phyloP scores from a whole-genome alignment of 768 basidiomycete genomes.

The Leccinum ochraceum region DNA sequence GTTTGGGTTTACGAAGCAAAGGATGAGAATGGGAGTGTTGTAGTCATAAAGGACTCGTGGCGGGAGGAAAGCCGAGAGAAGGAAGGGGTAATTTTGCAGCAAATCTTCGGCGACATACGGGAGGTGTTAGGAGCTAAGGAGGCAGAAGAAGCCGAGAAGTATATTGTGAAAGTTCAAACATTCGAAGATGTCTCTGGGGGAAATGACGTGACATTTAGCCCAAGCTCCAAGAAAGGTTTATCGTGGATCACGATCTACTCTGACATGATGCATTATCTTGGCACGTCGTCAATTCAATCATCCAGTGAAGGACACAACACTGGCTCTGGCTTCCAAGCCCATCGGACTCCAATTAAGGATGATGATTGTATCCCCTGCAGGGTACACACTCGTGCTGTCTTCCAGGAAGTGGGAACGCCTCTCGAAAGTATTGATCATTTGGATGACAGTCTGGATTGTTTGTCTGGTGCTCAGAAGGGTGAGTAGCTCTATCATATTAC shows the following conservation, averaged over 20 bases:
- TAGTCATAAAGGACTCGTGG: slow-evolving; percentile 16
- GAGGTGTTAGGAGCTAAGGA: neutral
- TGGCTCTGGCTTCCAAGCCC: too few relatives aligned
- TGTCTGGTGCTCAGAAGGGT: neutral
- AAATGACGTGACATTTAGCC: too few relatives aligned
- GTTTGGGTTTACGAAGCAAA: slow-evolving; percentile 6
- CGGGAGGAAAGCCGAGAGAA: neutral
- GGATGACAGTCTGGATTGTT: neutral
- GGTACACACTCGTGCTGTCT: neutral
- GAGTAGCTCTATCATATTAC: neutral
- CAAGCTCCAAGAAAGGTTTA: too few relatives aligned
- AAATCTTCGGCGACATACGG: neutral
- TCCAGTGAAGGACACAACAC: too few relatives aligned
- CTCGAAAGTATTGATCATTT: neutral
- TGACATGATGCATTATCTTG: too few relatives aligned
- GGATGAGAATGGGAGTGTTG: neutral
- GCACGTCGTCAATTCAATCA: too few relatives aligned
- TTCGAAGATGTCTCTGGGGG: neutral
- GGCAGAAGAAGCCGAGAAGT: neutral
- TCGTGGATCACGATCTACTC: too few relatives aligned
- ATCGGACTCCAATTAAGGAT: too few relatives aligned
- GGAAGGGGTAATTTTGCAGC: neutral
- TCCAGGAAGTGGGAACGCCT: neutral
- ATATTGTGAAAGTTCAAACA: neutral
- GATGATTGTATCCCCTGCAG: neutral